Conservation (phyloP, 768 basidiomycete genomes). For the Coprinellus micaceus region DNA sequence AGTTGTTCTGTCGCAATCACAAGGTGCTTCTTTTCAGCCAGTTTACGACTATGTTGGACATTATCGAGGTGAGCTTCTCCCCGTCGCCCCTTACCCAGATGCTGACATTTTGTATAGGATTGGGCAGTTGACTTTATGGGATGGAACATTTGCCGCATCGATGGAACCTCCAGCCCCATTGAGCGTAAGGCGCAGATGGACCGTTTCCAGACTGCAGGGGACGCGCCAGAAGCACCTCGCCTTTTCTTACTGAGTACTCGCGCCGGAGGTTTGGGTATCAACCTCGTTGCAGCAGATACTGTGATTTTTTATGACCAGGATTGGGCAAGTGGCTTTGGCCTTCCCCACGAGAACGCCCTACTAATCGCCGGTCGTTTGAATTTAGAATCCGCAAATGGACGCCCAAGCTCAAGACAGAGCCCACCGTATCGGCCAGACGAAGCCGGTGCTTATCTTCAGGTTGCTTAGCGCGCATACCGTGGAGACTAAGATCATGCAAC, state of each 20-base stretch:
- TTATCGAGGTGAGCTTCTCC: constrained; percentile 68
- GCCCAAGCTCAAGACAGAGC: constrained; percentile 94
- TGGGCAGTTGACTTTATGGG: constrained; percentile 86
- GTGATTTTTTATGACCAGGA: constrained; percentile 94
- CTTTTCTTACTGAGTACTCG: constrained; percentile 81
- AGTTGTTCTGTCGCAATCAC: constrained; percentile 74
- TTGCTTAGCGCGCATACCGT: constrained; percentile 85
- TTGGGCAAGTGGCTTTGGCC: constrained; percentile 53
- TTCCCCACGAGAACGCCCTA: not conserved
- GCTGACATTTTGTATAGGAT: constrained; percentile 45
- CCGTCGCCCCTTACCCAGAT: not conserved
- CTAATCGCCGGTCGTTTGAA: not conserved
- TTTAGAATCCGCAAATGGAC: constrained; percentile 92
- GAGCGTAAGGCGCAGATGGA: constrained; percentile 85
- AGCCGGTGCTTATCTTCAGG: constrained; percentile 85
- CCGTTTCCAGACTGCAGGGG: constrained; percentile 71
- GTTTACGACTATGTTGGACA: constrained; percentile 94
- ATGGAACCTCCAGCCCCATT: constrained; percentile 78
- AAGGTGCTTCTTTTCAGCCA: constrained; percentile 89
- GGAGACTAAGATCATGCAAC: constrained; percentile 88
- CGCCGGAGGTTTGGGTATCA: constrained; percentile 78
- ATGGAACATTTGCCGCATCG: constrained; percentile 86
- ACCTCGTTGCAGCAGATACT: constrained; percentile 79
- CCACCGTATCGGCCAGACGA: constrained; percentile 93
- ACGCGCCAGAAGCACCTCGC: constrained; percentile 56